Percentiles rank a stretch among this genome's conserved stretches.
These are phyloP conservation scores for Thymus quinquecostatus DNA, from an alignment of 257 asterid species.

Conservation along the genomic window DNA sequence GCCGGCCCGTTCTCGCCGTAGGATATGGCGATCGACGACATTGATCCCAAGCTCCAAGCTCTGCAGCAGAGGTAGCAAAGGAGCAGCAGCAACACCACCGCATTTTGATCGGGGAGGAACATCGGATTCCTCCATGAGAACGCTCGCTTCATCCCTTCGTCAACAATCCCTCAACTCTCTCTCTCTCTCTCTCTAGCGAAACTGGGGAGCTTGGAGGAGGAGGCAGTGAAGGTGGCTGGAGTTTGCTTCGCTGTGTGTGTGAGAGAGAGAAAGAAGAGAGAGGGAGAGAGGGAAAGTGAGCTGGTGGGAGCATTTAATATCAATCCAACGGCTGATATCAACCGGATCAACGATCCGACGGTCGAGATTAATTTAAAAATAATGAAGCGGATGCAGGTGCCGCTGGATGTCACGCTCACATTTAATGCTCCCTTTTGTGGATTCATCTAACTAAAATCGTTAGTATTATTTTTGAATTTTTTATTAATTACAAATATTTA, in stretches of 20 bases:
- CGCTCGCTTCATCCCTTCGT: constrained; percentile 28
- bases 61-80: constrained; percentile 36
- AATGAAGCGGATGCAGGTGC: constrained; percentile 36
- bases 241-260: constrained; percentile 31
- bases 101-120: constrained; percentile 31
- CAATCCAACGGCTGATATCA: constrained; percentile 33
- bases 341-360: constrained; percentile 34
- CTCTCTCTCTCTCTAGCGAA: not conserved
- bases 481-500: not conserved
- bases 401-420: constrained; percentile 55
- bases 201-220: constrained; percentile 23
- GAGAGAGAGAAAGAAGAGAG: constrained; percentile 33
- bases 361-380: constrained; percentile 6
- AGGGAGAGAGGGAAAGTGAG: constrained; percentile 37
- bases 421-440: constrained; percentile 40
- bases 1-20: constrained; percentile 87
- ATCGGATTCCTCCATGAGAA: constrained; percentile 21
- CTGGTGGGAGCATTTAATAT: constrained; percentile 54
- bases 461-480: constrained; percentile 16
- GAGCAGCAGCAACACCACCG: constrained; percentile 43
- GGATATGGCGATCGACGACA: constrained; percentile 85
- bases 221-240: constrained; percentile 42
- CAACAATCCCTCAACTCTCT: not conserved
- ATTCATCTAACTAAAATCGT: constrained; percentile 30
- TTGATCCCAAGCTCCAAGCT: constrained; percentile 78